These are phyloP conservation scores for Acanthamoeba triangularis DNA, from an alignment of 208 protist genomes.

Conservation along the genomic window DNA sequence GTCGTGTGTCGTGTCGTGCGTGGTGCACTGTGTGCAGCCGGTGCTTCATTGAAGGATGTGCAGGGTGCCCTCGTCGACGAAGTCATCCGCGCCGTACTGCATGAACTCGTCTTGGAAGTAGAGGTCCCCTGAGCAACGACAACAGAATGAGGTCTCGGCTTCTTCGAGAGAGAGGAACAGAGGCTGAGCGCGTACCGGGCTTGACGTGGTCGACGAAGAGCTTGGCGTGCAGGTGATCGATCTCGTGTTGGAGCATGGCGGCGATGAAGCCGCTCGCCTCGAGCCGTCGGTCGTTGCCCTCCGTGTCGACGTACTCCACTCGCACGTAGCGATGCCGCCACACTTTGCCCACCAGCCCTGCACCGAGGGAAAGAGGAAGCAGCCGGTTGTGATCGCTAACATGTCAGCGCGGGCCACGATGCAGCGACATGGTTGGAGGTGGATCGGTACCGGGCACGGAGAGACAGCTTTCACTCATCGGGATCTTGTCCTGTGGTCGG, in stretches of 20 bases:
- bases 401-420: too few relatives aligned
- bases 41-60: background rate
- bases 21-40: too few relatives aligned
- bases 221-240: slow-evolving; percentile 45
- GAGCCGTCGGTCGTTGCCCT: slow-evolving; percentile 1
- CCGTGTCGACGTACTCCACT: slow-evolving; percentile 52
- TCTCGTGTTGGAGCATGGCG: slow-evolving; percentile 67
- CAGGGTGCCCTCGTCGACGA: background rate
- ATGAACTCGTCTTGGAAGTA: background rate
- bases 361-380: too few relatives aligned
- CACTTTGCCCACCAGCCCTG: slow-evolving; percentile 64
- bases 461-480: slow-evolving; percentile 44
- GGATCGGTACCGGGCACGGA: slow-evolving; percentile 27
- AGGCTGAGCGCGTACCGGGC: background rate
- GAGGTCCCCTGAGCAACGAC: background rate
- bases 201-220: slow-evolving; percentile 70
- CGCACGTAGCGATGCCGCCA: background rate
- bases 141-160: background rate
- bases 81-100: background rate
- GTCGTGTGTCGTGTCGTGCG: too few relatives aligned
- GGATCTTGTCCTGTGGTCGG: slow-evolving; percentile 27
- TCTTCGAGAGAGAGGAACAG: background rate
- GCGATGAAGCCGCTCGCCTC: slow-evolving; percentile 57
- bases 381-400: too few relatives aligned
- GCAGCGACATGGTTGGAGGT: too few relatives aligned